These are phyloP conservation scores for Calonectria honghensis DNA, from an alignment of 2,329 filamentous ascomycete species.

Conservation along the genomic window DNA sequence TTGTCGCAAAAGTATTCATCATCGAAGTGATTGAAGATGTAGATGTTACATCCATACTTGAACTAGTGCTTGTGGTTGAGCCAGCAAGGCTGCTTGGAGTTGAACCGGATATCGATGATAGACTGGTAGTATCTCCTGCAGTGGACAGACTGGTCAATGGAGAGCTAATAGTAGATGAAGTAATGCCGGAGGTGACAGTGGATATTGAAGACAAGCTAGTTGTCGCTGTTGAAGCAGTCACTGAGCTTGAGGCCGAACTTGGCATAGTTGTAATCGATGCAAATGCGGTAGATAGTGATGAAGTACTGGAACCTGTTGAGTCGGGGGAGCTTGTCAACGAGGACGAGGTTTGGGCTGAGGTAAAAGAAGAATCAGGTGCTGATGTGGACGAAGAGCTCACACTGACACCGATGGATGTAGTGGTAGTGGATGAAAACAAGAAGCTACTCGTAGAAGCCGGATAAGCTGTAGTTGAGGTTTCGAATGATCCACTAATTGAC, in stretches of 20 bases:
- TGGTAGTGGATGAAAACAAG: background rate
- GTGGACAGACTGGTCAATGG: background rate
- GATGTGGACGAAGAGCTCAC: background rate
- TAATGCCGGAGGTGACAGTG: background rate
- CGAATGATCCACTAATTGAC: background rate
- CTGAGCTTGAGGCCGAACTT: background rate
- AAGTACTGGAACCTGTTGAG: background rate
- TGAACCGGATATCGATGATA: background rate
- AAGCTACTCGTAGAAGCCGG: background rate
- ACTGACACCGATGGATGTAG: background rate
- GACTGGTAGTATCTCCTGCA: background rate
- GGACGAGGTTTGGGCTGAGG: background rate
- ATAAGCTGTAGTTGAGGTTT: background rate
- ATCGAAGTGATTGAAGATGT: background rate
- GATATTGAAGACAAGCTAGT: background rate
- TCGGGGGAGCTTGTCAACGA: background rate
- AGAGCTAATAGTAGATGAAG: background rate
- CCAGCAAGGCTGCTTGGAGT: background rate
- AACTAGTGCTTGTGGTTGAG: background rate
- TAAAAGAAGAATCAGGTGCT: background rate
- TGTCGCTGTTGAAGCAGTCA: no score
- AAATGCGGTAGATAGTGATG: background rate
- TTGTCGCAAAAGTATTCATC: background rate
- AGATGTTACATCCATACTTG: no score
- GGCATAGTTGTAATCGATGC: background rate